Base-by-base conservation (phyloP, 495 filamentous ascomycete genomes). In the Podospora sp. region DNA sequence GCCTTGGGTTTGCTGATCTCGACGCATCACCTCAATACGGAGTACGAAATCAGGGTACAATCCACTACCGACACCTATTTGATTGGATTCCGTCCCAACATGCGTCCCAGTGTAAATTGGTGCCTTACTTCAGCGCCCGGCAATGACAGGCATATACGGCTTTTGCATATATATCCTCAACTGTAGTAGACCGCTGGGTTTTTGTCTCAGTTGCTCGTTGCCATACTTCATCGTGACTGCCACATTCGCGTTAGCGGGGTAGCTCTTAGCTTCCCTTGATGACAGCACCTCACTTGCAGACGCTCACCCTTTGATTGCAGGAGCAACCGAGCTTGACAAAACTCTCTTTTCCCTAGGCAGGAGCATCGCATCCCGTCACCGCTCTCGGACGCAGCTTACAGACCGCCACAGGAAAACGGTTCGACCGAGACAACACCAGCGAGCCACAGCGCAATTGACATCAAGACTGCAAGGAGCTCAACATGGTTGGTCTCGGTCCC, bases 401-500 rank as follows among this genome's bases (percentile, higher is more conserved):
- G 20, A n/a, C 16, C 26, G 57, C 57, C 57, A 60, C 57, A 36
- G 29, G 57, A 60, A 57, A 60, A 60, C 25, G 57, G 57, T 36
- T 60, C 36, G 53, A 21, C 53, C 22, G 53, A 24, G 26, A 26
- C 26, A 27, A 57, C 9, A 57, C 53, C 22, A 57, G 22, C 25
- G 53, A 57, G 53, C 53, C 29, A 33, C 29, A 20, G 20, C 20
- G 20, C 57, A 55, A 55, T 60, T 21, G 57, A 36, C 57, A 33
- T 12, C 53, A 21, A 21, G 26, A 57, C 14, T 20, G 49, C 36
- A 65, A 53, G 52, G 4, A 33, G 60, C 24, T 62, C 82, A 92
- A 75, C 69, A 94, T 94, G 91, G 89, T 91, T 69, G 89, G 89
- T 75, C 75, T 91, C 69, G 89, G 88, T 75, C 89, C 91, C 65